Base-by-base conservation (phyloP, 768 basidiomycete species). In the Rossbeevera mucosa region DNA sequence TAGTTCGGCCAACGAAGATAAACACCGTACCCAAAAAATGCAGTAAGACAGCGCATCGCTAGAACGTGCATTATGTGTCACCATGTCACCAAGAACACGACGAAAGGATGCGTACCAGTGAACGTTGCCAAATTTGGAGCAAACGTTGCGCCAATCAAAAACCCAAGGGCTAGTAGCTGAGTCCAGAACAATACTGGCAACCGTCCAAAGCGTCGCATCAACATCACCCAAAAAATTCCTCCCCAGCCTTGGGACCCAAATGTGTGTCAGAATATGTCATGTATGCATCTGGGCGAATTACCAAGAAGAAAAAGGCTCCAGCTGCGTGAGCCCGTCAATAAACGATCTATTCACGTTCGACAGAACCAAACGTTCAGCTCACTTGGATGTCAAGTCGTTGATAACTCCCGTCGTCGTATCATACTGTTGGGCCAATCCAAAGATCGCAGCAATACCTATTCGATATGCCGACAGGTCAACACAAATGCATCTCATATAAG, bases 261-360 rank as follows among this genome's bases (percentile, higher is more conserved):
- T 12, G 16, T 21, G 12, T 28, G 16, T 64, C 49, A 64, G 54
- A 48, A 53, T 36, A 36, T 44, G 18, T 24, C 36, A 31, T n/a
- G 5, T 26, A 33, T 21, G 13, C 13, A 46, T 40, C 7, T 13
- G 14, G 16, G 21, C 8, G 6, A 48, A 22, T 48, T 51, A 74
- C 76, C 76, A 5, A 77, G 47, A 16, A 78, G 62, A 57, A 77
- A 79, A 44, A 80, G 77, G 44, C 76, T 79, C 78, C 76, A 79
- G 51, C 66, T 67, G 42, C 13, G 21, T 22, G 2, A 14, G 41
- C 56, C 6, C 54, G 47, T 59, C 42, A 54, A 38, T 5, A 20
- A 29, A 20, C 8, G 38, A 48, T 65, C 7, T 13, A 11, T 24
- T 45, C 5, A 13, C 16, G 26, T 54, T 44, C n/a, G 41, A 22